Evolutionary conservation across 2,329 filamentous ascomycete genomes (phyloP), one percentile per base, ranked within the genome.

Genomic region (Colletotrichum chrysophilum): DNA sequence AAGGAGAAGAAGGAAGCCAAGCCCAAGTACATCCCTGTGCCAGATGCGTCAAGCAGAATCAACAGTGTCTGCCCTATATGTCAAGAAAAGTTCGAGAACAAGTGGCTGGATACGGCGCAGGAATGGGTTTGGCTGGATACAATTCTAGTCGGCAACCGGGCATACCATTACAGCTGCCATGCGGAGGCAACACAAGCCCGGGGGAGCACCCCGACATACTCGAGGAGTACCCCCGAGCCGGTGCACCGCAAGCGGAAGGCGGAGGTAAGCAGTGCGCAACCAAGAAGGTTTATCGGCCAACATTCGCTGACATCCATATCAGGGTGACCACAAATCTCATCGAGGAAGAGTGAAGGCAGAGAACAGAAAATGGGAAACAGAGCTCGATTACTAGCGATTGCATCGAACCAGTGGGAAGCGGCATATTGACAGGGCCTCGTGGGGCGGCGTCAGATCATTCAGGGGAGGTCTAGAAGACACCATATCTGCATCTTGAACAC

Each of bases 61-160:
- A 96, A 95, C 81, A 94, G 92, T 18, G 90, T 94, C 2, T 99
- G 97, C 81, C 95, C 96, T 3, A 98, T 99, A 79, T 98, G 97
- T 83, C 96, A 98, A 83, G 97, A 99, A 83, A 94, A 94, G 78
- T 98, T 99, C 80, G 94, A 97, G 85, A 95, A 94, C 78, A 94
- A 94, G 78, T 98, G 96, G 94, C 93, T 96, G 8, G 95, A 97
- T 80, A 95, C 97, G 77, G 94, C 94, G 21, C 96, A 98, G 84
- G 96, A 99, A 81, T 98, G 96, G 91, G 96, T 99, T 55, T 98
- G 97, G 95, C 93, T 95, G 84, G 96, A 99, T 84, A 95, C 96
- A 1, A 89, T 94, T 66, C 91, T 93, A 78, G 91, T 97, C 34
- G 94, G 94, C 43, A 92, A 90, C 71, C 92, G 95, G 77, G 94